These are phyloP conservation scores for Limonomyces culmigenus DNA, from an alignment of 1,284 basidiomycete genomes.

Conservation along the genomic window DNA sequence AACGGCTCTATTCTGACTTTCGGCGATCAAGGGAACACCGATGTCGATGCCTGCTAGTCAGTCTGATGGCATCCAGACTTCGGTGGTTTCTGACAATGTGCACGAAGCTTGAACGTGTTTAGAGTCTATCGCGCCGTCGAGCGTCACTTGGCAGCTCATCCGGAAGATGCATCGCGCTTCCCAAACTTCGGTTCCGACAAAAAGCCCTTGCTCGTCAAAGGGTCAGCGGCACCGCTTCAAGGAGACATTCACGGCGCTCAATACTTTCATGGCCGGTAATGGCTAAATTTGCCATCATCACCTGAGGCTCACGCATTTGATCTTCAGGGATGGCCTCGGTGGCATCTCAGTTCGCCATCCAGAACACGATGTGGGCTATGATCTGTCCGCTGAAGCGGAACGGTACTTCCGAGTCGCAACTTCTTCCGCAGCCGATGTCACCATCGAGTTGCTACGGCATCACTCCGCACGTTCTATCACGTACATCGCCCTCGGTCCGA, in stretches of 20 bases:
- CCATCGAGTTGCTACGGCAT: constrained; percentile 46
- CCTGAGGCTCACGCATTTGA: neutral
- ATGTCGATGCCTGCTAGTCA: constrained; percentile 42
- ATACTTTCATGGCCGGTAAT: constrained; percentile 71
- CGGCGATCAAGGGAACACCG: constrained; percentile 45
- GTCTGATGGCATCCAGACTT: constrained; percentile 8
- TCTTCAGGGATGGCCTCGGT: constrained; percentile 61
- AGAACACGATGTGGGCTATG: constrained; percentile 36
- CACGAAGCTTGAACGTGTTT: constrained; percentile 51
- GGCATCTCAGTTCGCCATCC: constrained; percentile 60
- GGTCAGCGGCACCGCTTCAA: constrained; percentile 56
- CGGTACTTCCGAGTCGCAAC: constrained; percentile 33
- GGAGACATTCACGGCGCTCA: constrained; percentile 69
- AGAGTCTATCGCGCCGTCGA: constrained; percentile 65
- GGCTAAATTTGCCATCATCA: neutral
- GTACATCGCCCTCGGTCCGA: constrained; percentile 76
- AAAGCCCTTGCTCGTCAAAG: constrained; percentile 51
- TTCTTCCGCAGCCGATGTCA: constrained; percentile 42
- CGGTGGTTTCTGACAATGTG: constrained; percentile 6
- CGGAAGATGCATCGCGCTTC: constrained; percentile 39
- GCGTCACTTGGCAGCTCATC: constrained; percentile 42
- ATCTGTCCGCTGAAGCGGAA: constrained; percentile 15
- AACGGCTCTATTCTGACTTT: constrained; percentile 1
- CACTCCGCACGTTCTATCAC: constrained; percentile 52
- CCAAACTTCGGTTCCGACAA: constrained; percentile 30